Conservation (phyloP, 495 filamentous ascomycete species). For the Aspergillus coremiiformis region DNA sequence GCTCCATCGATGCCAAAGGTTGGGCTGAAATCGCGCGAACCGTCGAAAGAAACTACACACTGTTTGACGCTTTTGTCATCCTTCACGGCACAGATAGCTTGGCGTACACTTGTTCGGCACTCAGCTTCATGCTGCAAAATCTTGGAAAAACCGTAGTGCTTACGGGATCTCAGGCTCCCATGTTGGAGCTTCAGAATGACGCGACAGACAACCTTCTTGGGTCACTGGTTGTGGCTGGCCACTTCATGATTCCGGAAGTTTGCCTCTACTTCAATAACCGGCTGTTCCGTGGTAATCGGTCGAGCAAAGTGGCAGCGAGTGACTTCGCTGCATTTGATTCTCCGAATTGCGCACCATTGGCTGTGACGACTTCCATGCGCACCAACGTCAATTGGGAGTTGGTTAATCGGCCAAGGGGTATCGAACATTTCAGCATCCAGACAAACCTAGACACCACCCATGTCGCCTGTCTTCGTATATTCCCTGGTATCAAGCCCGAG, state of each 20-base stretch:
- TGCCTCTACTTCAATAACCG: conserved; percentile 93
- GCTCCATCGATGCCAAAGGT: conserved; percentile 81
- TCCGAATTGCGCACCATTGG: conserved; percentile 76
- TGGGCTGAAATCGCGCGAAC: conserved; percentile 80
- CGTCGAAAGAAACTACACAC: conserved; percentile 69
- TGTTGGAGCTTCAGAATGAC: conserved; percentile 87
- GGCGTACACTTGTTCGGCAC: conserved; percentile 83
- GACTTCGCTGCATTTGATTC: conserved; percentile 82
- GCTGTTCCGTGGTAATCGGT: conserved; percentile 85
- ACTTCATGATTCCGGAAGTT: conserved; percentile 94
- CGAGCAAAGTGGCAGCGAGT: conserved; percentile 81
- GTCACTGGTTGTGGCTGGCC: conserved; percentile 87
- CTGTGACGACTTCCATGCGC: conserved; percentile 68
- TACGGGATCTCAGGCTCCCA: conserved; percentile 87
- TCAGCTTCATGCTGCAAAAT: conserved; percentile 92
- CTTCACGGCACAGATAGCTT: conserved; percentile 95
- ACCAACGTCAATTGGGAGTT: conserved; percentile 80
- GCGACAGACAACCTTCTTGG: conserved; percentile 94
- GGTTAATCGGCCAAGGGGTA: conserved; percentile 63
- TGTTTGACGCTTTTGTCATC: conserved; percentile 91
- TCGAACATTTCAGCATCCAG: conserved; percentile 70
- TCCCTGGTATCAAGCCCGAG: conserved; percentile 89
- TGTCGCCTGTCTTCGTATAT: conserved; percentile 89
- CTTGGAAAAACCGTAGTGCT: conserved; percentile 88
- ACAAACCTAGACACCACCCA: conserved; percentile 76